Evolutionary conservation across 2,329 filamentous ascomycete species (phyloP).

Genomic region (Scytalidium sp.): DNA sequence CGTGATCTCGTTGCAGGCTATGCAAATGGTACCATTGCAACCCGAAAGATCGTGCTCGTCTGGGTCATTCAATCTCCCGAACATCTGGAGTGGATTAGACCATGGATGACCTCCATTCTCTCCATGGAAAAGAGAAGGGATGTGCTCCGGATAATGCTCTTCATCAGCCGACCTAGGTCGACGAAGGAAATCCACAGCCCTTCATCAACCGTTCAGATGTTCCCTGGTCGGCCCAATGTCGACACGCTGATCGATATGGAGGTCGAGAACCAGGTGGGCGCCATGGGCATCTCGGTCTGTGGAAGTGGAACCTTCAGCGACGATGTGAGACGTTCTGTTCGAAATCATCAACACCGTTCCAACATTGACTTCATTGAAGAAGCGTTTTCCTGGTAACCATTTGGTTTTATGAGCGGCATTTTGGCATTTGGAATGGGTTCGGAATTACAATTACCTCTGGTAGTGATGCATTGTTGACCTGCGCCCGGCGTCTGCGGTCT

Average conservation of each 20-base stretch:
- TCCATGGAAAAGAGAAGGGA: slow-evolving; percentile 73
- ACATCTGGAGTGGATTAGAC: slow-evolving; percentile 79
- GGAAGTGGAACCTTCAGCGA: slow-evolving; percentile 73
- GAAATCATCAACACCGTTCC: slow-evolving; percentile 60
- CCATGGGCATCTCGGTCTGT: slow-evolving; percentile 72
- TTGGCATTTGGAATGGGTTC: not conserved
- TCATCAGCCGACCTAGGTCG: slow-evolving; percentile 70
- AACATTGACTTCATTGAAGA: slow-evolving; percentile 79
- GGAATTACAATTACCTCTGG: not conserved
- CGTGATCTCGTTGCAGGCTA: slow-evolving; percentile 69
- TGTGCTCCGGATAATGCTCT: slow-evolving; percentile 72
- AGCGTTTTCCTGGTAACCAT: slow-evolving; percentile 61
- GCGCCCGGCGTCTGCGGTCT: not conserved
- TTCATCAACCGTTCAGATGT: slow-evolving; percentile 78
- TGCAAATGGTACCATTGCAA: slow-evolving; percentile 65
- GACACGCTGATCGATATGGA: slow-evolving; percentile 69
- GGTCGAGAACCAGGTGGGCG: slow-evolving; percentile 71
- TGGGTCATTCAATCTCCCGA: slow-evolving; percentile 80
- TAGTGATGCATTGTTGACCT: not conserved
- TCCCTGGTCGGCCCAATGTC: slow-evolving; percentile 74
- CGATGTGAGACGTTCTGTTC: slow-evolving; percentile 67
- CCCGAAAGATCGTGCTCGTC: slow-evolving; percentile 69
- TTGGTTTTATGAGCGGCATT: not conserved
- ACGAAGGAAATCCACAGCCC: slow-evolving; percentile 81
- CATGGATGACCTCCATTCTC: slow-evolving; percentile 80